Base-by-base conservation (phyloP, 1,139 yeast genomes). In the Blastobotrys apis region DNA sequence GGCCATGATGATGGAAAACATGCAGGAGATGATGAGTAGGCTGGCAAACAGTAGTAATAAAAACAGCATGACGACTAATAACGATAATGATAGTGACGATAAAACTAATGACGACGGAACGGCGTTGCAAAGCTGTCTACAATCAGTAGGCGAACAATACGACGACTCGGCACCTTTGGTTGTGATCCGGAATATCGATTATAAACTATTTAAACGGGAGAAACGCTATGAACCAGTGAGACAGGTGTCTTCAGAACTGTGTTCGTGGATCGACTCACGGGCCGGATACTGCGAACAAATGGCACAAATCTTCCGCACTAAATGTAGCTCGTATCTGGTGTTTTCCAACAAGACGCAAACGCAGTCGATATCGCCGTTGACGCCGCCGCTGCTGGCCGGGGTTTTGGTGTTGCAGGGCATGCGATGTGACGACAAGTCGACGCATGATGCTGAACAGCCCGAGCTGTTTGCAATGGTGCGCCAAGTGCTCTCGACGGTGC, bases 361-460 rank as follows among this genome's bases (percentile, higher is more conserved):
- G 13, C n/a, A n/a, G n/a, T n/a, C n/a, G n/a, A n/a, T n/a, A n/a
- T n/a, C n/a, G n/a, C n/a, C n/a, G n/a, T n/a, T n/a, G n/a, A n/a
- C n/a, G n/a, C n/a, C n/a, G n/a, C 43, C 55, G 17, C 40, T 54
- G 15, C 38, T 54, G 34, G 41, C 44, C 23, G 57, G 54, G 8
- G 50, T 52, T 12, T 38, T 53, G 43, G 47, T 51, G n/a, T 44
- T 54, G 10, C 57, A 54, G 34, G 58, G 58, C n/a, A 53, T 54
- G 57, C 45, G 58, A 10, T 45, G 52, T 52, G 78, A 74, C 47
- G 77, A 73, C 42, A 68, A 73, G 47, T 71, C 68, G 30, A 69
- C 67, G 37, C 72, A 72, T 50, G 69, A 68, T 3, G 62, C 66
- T 19, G 70, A 72, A 39, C 79, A 75, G 51, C 68, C 67, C 31